Evolutionary conservation across 257 asterid species (phyloP).

Genomic region (Rauvolfia tetraphylla): DNA sequence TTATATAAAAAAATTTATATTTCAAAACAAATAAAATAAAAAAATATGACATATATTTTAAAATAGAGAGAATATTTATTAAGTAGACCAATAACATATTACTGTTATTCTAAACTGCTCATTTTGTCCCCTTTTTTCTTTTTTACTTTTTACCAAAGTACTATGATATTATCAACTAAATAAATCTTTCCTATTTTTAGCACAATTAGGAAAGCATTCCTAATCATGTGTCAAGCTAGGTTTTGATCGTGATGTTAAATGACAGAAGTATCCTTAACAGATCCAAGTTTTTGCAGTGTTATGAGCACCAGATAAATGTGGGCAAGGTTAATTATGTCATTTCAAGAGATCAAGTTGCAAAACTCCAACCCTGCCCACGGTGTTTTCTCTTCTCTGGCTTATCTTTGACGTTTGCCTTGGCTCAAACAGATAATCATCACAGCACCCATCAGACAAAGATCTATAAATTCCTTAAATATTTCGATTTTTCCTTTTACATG

Average conservation of each 20-base stretch:
- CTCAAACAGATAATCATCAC: conserved; percentile 17
- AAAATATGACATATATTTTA: no score
- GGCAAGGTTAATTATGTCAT: background rate
- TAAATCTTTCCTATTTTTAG: no score
- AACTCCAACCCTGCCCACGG: background rate
- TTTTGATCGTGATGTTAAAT: background rate
- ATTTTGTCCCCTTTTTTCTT: no score
- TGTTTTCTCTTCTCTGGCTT: background rate
- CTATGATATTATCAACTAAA: no score
- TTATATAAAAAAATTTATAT: no score
- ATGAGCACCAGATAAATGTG: background rate
- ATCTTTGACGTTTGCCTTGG: background rate
- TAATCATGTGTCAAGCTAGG: no score
- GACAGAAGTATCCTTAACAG: background rate
- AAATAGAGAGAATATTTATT: no score
- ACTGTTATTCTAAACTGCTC: no score
- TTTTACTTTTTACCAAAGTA: no score
- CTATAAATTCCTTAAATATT: background rate
- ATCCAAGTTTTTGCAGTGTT: background rate
- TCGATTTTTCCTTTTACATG: background rate
- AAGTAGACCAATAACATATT: no score
- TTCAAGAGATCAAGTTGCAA: background rate
- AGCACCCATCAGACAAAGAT: conserved; percentile 5
- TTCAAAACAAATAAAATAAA: no score
- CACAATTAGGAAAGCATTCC: no score